Evolutionary conservation across 306 rosid genomes (phyloP), one percentile per base, ranked within the genome.

Genomic region (Ammopiptanthus mongolicus): DNA sequence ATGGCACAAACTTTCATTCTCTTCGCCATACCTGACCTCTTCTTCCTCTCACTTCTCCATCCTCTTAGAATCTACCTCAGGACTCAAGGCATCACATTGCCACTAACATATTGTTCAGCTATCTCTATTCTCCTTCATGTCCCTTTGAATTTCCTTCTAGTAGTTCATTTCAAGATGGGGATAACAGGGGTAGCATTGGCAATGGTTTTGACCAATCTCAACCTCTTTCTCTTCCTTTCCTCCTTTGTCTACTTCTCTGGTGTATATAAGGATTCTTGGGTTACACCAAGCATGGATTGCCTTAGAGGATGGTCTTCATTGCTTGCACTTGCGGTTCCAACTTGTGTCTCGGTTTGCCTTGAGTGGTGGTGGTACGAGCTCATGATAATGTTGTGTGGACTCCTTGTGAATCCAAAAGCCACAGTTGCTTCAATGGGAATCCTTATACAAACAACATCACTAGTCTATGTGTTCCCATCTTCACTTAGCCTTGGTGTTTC

Each of bases 301-400:
- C 60, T 96, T 42, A 75, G 44, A 1, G 98, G 97, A 0, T 96
- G 99, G 99, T 78, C 96, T 0, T 82, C 90, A 3, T 44, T 96
- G 17, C 91, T 96, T 5, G 76, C 92, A 8, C 86, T 96, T 5
- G 87, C 98, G 0, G 39, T 96, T 23, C 99, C 99, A 1, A 89
- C 92, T n/a, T 96, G 99, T 9, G 82, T 90, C 9, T 96, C 99
- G 0, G 99, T 96, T 13, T 96, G 99, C 71, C 83, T 96, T 2
- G 99, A 96, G 31, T 96, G 99, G 99, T 96, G 99, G 99, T 96
- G 99, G 99, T 96, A 96, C 31, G 99, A 96, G 60, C 74, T 96
- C 71, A 92, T 96, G 98, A 92, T 92, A 33, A 64, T 96, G 72
- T 75, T 96, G 4, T 96, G 99, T 55, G 99, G 99, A 0, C 86